Evolutionary conservation across 1,284 basidiomycete genomes (phyloP), one percentile per base, ranked within the genome.

Genomic region (Cutaneotrichosporon cutaneum): DNA sequence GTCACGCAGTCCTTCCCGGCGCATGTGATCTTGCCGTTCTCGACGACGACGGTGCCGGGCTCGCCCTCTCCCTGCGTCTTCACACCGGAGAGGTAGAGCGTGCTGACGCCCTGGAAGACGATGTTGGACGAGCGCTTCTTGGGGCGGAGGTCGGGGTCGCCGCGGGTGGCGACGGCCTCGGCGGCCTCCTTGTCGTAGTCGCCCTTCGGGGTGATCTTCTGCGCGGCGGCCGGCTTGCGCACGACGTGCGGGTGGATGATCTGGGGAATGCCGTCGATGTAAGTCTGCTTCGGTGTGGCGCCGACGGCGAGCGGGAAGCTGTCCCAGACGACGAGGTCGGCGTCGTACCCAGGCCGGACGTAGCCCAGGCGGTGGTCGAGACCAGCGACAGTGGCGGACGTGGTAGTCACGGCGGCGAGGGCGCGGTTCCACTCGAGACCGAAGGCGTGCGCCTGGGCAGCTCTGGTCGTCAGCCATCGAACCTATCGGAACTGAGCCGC

Each of bases 251-350:
- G 73, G 3, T 68, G 56, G 56, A 77, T 68, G 54, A 79, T 72
- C 67, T 85, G 83, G 0, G 79, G 67, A 42, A 82, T 81, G 24
- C 83, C 83, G 79, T 85, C 71, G 85, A 92, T 70, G 84, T 90
- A 70, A 82, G 83, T 82, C 64, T 83, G 82, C 27, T 79, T 76
- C 1, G 83, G 84, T 1, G 82, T 83, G 0, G 83, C 82, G n/a
- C 82, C 82, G 3, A 93, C 82, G 0, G 86, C 80, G 30, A 94
- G 83, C 0, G 92, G 92, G 77, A 92, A 91, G 24, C 86, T 88
- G 68, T 94, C 90, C 92, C 92, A 94, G 4, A 94, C 82, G 18
- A 93, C 90, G n/a, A 94, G 68, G 75, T 94, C 76, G 39, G 78
- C 77, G 63, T 78, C 81, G 64, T 78, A 82, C 18, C 90, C 90